These are phyloP conservation scores for Bolboschoenoplectus hybrid DNA, from an alignment of 202 grass and related monocot species.

Conservation along the genomic window DNA sequence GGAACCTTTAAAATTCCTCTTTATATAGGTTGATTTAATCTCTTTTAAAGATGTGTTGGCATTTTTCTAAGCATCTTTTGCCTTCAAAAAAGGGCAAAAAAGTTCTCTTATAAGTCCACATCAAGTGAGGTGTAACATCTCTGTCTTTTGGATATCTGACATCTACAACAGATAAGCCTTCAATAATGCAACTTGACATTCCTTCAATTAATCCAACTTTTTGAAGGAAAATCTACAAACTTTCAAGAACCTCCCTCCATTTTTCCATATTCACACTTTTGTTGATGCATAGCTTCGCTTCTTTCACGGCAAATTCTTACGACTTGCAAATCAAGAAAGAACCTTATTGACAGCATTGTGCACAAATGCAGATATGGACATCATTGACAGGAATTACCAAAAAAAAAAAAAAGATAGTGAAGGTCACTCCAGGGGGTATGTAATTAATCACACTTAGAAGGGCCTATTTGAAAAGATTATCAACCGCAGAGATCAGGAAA, in stretches of 20 bases:
- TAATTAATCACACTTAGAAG: neutral
- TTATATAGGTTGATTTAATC: slow-evolving; percentile 27
- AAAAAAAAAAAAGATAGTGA: no score
- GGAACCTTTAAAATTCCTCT: slow-evolving; percentile 1
- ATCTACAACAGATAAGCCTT: slow-evolving; percentile 34
- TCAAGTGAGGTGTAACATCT: slow-evolving; percentile 62
- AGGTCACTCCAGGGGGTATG: no score
- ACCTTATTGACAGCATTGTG: neutral
- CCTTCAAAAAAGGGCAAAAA: slow-evolving; percentile 37
- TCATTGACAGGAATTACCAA: neutral
- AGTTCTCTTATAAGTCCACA: slow-evolving; percentile 54
- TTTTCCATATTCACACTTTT: neutral
- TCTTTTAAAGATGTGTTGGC: neutral
- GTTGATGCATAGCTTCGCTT: neutral
- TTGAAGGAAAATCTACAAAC: neutral
- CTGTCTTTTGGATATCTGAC: slow-evolving; percentile 46
- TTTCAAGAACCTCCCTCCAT: slow-evolving; percentile 21
- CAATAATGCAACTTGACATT: slow-evolving; percentile 37
- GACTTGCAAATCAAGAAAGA: neutral
- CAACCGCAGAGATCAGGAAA: neutral
- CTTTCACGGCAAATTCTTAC: neutral
- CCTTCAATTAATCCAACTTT: slow-evolving; percentile 7
- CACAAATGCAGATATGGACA: no score
- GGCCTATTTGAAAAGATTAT: neutral
- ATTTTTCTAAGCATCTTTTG: slow-evolving; percentile 34